These are phyloP conservation scores for Aspergillus hortae DNA, from an alignment of 2,329 filamentous ascomycete species.

Conservation along the genomic window DNA sequence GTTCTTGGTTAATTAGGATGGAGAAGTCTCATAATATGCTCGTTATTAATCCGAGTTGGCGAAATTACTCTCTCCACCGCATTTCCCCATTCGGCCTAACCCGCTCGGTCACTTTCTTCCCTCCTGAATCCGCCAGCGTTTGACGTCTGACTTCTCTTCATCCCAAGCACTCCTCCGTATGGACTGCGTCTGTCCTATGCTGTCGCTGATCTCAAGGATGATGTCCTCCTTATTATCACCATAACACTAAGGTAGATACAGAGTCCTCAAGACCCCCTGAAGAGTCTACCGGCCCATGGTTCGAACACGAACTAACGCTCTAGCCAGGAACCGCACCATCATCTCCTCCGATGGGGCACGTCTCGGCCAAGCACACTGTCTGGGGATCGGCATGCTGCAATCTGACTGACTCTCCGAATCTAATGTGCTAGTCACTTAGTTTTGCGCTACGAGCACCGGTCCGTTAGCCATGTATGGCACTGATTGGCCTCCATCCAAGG, in stretches of 20 bases:
- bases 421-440: background rate
- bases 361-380: background rate
- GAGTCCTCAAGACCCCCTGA: background rate
- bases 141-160: background rate
- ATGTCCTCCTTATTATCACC: too few relatives aligned
- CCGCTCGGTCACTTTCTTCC: background rate
- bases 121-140: background rate
- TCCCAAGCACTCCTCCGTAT: background rate
- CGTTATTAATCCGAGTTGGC: background rate
- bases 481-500: background rate
- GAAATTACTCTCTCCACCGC: background rate
- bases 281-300: background rate
- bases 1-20: too few relatives aligned
- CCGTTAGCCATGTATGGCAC: background rate
- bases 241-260: too few relatives aligned
- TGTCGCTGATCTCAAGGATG: background rate
- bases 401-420: background rate
- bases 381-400: background rate
- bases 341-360: background rate
- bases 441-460: background rate
- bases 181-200: background rate
- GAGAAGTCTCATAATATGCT: too few relatives aligned
- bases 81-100: background rate
- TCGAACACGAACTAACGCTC: background rate
- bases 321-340: background rate